Evolutionary conservation across 768 basidiomycete species (phyloP), one percentile per base, ranked within the genome.

Genomic region (Phylloporus sp.): DNA sequence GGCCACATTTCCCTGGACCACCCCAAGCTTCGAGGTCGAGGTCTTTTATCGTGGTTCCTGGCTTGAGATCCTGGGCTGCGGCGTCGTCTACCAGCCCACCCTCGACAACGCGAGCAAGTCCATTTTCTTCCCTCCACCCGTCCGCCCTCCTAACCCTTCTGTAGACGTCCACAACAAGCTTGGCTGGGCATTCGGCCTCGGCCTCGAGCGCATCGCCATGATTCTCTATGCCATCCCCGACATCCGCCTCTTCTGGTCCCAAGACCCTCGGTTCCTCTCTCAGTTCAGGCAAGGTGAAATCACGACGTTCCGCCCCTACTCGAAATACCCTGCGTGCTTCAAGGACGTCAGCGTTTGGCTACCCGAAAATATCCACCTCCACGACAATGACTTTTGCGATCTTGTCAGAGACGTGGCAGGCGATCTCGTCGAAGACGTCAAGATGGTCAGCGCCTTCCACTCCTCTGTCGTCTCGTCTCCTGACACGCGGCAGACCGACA

Each of bases 171-270:
- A 76, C 1, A 70, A 88, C 60, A 94, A 95, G 62, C 80, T 91
- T 56, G 91, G 93, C 22, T 99, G 96, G 95, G 96, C 96, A 0
- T 98, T 97, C 60, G 96, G 96, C 21, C 82, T 99, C 42, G 96
- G 96, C 5, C 77, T 99, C 35, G 96, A 99, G 62, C 81, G 96
- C 26, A 94, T 98, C 53, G 92, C 94, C 14, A 99, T 99, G 96
- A 82, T 98, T 50, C 80, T 99, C 38, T 98, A 86, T 71, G 85
- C 84, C 13, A 95, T 99, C 42, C 96, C 95, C 9, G 96, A 99
- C 65, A 98, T 99, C 62, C 86, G 96, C 15, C 73, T 99, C 13
- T 99, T 99, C 76, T 99, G 96, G 96, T 93, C 93, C 3, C 68
- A 70, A 39, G 96, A 99, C 60, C 58, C 77, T 15, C 84, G 94